Evolutionary conservation across 2,329 filamentous ascomycete species (phyloP).

Genomic region (Hymenoscyphus fructigenus): DNA sequence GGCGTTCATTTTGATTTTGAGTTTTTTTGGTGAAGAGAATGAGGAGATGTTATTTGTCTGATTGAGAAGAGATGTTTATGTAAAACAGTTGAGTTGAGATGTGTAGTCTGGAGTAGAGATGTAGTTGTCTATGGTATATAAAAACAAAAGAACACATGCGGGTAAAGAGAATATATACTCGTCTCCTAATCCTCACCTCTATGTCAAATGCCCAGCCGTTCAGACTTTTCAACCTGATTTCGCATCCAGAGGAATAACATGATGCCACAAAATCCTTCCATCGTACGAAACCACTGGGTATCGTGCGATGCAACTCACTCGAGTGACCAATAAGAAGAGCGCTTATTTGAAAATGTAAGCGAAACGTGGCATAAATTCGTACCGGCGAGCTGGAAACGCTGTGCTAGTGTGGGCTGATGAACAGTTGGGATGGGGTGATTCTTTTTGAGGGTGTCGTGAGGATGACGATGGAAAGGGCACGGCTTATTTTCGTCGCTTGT

Average conservation of each 20-base stretch:
- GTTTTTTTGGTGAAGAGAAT: not conserved
- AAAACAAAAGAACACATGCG: not conserved
- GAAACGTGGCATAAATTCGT: not conserved
- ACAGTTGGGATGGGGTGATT: slow-evolving; percentile 3
- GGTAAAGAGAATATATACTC: slow-evolving; percentile 12
- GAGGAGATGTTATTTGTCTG: not conserved
- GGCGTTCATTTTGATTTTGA: slow-evolving; percentile 4
- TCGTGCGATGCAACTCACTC: slow-evolving; percentile 2
- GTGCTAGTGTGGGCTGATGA: not conserved
- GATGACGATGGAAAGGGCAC: not conserved
- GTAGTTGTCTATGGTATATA: not conserved
- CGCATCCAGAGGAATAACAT: not conserved
- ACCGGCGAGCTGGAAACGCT: not conserved
- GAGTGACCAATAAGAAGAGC: not conserved
- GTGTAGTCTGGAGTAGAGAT: not conserved
- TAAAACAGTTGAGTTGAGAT: slow-evolving; percentile 2
- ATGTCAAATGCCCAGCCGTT: not conserved
- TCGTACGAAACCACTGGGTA: slow-evolving; percentile 2
- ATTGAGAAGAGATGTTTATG: not conserved
- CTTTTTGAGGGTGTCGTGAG: not conserved
- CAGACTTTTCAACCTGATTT: not conserved
- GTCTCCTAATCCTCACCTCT: too few relatives aligned
- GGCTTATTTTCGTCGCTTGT: not conserved
- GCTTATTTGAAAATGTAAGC: not conserved
- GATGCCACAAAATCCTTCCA: not conserved